These are phyloP conservation scores for Backusella tuberculispora DNA, from an alignment of 192 early-diverging fungal species.

Conservation along the genomic window DNA sequence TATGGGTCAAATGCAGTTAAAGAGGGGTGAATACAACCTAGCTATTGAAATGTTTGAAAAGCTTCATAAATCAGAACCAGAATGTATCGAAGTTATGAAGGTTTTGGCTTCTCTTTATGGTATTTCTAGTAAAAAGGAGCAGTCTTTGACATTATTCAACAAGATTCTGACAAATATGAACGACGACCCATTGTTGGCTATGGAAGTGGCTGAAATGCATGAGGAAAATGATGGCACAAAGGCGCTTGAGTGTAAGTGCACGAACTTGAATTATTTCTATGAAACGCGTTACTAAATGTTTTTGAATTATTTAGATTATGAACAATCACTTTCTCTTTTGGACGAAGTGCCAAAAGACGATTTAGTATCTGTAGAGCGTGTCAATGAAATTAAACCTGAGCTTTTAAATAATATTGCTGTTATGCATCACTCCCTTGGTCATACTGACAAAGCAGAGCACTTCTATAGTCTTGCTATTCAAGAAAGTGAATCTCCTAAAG, in stretches of 20 bases:
- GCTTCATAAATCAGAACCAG: constrained; percentile 59
- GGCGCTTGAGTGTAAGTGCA: constrained; percentile 31
- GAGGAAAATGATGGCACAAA: constrained; percentile 50
- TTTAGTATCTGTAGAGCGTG: not conserved
- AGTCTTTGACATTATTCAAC: constrained; percentile 70
- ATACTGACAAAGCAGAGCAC: constrained; percentile 40
- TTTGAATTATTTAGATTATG: constrained; percentile 30
- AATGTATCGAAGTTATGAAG: constrained; percentile 67
- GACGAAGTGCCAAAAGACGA: constrained; percentile 25
- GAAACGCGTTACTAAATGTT: not conserved
- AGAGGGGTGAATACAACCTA: constrained; percentile 47
- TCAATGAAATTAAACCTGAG: constrained; percentile 50
- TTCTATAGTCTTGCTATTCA: constrained; percentile 54
- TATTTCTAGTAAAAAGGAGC: constrained; percentile 62
- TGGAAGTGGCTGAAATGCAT: constrained; percentile 67
- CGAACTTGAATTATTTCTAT: not conserved
- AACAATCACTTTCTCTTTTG: constrained; percentile 32
- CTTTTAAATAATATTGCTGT: constrained; percentile 91
- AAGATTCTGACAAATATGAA: constrained; percentile 59
- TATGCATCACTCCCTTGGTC: constrained; percentile 65
- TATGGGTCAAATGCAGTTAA: constrained; percentile 75
- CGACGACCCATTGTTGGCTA: constrained; percentile 59
- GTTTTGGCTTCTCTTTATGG: constrained; percentile 67
- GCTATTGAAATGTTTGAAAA: constrained; percentile 60
- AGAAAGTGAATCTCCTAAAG: constrained; percentile 35